Base-by-base conservation (phyloP, 1,139 yeast genomes). In the Taphrina populina region DNA sequence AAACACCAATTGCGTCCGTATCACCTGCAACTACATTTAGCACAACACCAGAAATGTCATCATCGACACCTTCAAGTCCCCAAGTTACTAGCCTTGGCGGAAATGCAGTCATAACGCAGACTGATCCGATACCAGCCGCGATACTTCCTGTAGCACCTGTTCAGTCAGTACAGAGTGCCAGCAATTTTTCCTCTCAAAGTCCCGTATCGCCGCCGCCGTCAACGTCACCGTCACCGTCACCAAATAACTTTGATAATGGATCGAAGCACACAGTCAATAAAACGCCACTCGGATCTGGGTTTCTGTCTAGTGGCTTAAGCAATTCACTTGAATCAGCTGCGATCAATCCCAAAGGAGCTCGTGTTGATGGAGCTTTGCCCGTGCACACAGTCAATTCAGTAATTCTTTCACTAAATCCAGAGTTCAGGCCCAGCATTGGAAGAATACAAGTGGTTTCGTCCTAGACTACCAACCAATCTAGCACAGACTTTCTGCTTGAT, bases 261-360 rank as follows among this genome's bases (percentile, higher is more conserved):
- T 26, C 37, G 4, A 26, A 43, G 27, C 47, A 43, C n/a, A 43
- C 47, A 13, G 15, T 49, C 33, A 49, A 49, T 40, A 49, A 49
- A 40, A 49, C 54, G 7, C 54, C 54, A 7, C 23, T 30, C 2
- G 54, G 54, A 10, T 29, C 54, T 7, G 54, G 54, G 3, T 13
- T 21, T 26, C 27, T 49, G 29, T 39, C 32, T 4, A 4, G 17
- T 8, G 54, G 54, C 7, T 34, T 39, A 4, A 36, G 39, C 8
- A 17, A 29, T 15, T 29, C 45, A 10, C 39, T 40, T 6, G 15
- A 41, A 15, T 37, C 43, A 10, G 33, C 46, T 5, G 54, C 54
- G n/a, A 26, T 49, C 27, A 49, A 49, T 15, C 54, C 54, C 8
- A 33, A 19, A 3, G 46, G 54, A 8, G 29, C 13, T 7, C 27